A percentile compares a stretch with the other conserved stretches of the same genome.
Conservation (phyloP, 1,284 basidiomycete species). For the Kalmanozyma brasiliensis region DNA sequence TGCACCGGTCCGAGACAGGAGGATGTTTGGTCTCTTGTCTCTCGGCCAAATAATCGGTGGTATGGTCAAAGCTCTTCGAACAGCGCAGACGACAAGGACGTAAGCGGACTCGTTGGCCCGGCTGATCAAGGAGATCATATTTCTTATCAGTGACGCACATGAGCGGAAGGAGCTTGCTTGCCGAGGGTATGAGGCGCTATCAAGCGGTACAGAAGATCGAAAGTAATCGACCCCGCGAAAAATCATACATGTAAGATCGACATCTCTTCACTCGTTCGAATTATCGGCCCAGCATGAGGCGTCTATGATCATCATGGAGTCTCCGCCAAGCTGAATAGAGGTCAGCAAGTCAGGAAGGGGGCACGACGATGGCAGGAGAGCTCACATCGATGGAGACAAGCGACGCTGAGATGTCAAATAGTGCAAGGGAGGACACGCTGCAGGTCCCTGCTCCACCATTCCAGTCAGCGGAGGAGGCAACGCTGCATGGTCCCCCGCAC, state of each 20-base stretch:
- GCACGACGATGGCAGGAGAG: too few relatives aligned
- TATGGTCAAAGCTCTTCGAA: too few relatives aligned
- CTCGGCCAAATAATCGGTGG: too few relatives aligned
- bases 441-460: background rate
- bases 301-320: too few relatives aligned
- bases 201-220: background rate
- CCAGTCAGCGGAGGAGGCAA: background rate
- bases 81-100: too few relatives aligned
- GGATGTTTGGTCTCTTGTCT: too few relatives aligned
- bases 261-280: background rate
- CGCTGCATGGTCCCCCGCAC: constrained; percentile 9
- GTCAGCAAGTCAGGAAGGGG: too few relatives aligned
- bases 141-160: constrained; percentile 4
- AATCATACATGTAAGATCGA: constrained; percentile 6
- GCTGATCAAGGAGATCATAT: constrained; percentile 15
- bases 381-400: too few relatives aligned
- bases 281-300: too few relatives aligned
- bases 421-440: constrained; percentile 1
- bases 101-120: background rate
- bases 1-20: constrained; percentile 1
- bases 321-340: too few relatives aligned
- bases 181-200: background rate
- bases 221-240: background rate
- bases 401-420: constrained; percentile 9
- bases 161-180: background rate